These are phyloP conservation scores for Heliosperma pusillum DNA, from an alignment of 148 eudicot species.

Conservation along the genomic window DNA sequence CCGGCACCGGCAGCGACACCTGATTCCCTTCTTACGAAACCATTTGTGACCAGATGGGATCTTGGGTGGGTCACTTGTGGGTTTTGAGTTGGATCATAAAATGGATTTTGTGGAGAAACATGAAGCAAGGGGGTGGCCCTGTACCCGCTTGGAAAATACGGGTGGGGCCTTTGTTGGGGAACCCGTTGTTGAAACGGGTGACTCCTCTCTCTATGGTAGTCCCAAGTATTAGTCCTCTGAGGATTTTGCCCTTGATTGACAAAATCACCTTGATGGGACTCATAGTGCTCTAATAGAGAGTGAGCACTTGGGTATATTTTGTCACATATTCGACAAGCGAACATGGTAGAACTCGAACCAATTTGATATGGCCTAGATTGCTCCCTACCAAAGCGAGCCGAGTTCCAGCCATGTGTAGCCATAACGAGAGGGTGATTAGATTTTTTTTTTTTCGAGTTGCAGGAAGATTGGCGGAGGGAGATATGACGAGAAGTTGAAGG, in stretches of 20 bases:
- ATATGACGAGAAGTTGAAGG: background rate
- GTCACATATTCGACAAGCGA: conserved; percentile 31
- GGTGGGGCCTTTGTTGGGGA: conserved; percentile 26
- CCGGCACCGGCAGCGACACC: background rate
- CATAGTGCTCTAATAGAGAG: conserved; percentile 30
- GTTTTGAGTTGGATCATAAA: too few relatives aligned
- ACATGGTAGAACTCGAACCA: background rate
- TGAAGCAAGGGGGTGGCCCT: background rate
- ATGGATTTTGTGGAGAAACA: conserved; percentile 14
- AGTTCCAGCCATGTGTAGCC: conserved; percentile 22
- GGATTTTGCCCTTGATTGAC: background rate
- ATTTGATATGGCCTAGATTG: conserved; percentile 9
- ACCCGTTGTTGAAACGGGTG: conserved; percentile 9
- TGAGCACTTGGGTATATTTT: conserved; percentile 6
- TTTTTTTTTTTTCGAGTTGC: background rate
- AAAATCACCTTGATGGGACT: conserved; percentile 20
- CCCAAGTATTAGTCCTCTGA: background rate
- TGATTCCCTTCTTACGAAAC: background rate
- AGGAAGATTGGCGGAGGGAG: background rate
- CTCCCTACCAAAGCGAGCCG: conserved; percentile 6
- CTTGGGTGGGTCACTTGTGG: background rate
- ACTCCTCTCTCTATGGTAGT: conserved; percentile 5
- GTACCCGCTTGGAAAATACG: conserved; percentile 14
- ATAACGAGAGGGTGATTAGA: conserved; percentile 9
- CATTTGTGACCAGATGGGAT: background rate